Percentiles rank a stretch among this genome's conserved stretches.
These are phyloP conservation scores for Salisapilia sapeloensis DNA, from an alignment of 352 stramenopile species.

Conservation along the genomic window DNA sequence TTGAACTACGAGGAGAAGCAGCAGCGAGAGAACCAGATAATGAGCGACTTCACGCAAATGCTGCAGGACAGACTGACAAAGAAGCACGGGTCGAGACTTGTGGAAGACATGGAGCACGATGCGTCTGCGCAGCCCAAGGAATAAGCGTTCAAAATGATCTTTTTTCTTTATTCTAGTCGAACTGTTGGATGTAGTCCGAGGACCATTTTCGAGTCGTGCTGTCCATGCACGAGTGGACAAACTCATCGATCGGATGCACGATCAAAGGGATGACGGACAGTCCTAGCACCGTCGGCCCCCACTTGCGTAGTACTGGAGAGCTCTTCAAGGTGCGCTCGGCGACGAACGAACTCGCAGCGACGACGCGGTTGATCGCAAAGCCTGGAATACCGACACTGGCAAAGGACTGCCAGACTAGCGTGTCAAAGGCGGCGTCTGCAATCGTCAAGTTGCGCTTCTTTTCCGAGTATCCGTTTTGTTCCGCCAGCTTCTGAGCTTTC, in stretches of 20 bases:
- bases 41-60: constrained; percentile 95
- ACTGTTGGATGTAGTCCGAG: constrained; percentile 7
- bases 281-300: constrained; percentile 55
- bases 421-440: constrained; percentile 31
- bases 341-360: constrained; percentile 17
- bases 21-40: constrained; percentile 94
- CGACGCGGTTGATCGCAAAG: constrained; percentile 75
- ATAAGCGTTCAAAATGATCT: too few relatives aligned
- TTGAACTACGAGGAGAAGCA: constrained; percentile 99
- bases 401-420: constrained; percentile 70
- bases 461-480: constrained; percentile 6
- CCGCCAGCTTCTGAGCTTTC: constrained; percentile 15
- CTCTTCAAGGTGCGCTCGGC: constrained; percentile 17
- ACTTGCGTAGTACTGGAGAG: constrained; percentile 26
- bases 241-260: constrained; percentile 70
- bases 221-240: constrained; percentile 43
- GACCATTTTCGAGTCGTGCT: constrained; percentile 28
- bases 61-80: constrained; percentile 76
- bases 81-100: constrained; percentile 72
- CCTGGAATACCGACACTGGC: constrained; percentile 69
- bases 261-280: constrained; percentile 76
- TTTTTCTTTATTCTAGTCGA: too few relatives aligned
- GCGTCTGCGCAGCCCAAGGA: constrained; percentile 29
- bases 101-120: constrained; percentile 77
- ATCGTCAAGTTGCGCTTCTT: constrained; percentile 15